Evolutionary conservation across 768 basidiomycete genomes (phyloP).

Genomic region (Leucosporidium creatinivorum): DNA sequence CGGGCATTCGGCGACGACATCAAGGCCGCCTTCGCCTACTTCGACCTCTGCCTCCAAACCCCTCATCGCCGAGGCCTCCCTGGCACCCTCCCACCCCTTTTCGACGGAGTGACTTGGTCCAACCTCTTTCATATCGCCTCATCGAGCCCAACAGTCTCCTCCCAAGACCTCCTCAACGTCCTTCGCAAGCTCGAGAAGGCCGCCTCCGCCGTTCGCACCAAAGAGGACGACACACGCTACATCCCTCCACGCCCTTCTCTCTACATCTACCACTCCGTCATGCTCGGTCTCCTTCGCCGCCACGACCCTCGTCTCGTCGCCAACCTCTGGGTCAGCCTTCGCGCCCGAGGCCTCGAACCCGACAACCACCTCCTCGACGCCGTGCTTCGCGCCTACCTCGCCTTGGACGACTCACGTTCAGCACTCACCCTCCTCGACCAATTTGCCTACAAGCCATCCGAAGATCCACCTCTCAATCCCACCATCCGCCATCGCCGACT

Average conservation of each 20-base stretch:
- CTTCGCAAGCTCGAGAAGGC: neutral
- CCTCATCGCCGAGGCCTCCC: neutral
- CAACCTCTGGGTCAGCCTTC: constrained; percentile 7
- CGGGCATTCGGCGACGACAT: constrained; percentile 27
- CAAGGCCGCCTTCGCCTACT: constrained; percentile 8
- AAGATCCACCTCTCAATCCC: neutral
- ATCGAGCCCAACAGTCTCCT: neutral
- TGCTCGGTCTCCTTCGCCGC: constrained; percentile 13
- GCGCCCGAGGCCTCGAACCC: neutral
- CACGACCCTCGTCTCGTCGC: neutral
- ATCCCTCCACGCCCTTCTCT: constrained; percentile 5
- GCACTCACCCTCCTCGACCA: neutral
- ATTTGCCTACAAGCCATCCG: neutral
- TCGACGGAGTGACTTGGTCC: constrained; percentile 13
- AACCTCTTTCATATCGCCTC: constrained; percentile 10
- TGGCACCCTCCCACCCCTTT: constrained; percentile 3
- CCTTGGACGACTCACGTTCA: neutral
- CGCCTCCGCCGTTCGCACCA: neutral
- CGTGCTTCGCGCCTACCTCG: constrained; percentile 3
- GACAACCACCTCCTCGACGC: constrained; percentile 14
- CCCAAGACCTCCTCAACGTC: neutral
- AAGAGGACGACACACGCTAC: no score
- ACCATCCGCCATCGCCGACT: neutral
- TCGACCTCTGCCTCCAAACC: neutral
- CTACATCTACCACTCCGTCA: constrained; percentile 20